Percentiles rank a stretch among this genome's conserved stretches.
These are phyloP conservation scores for Lipomyces spencermartinsiae DNA, from an alignment of 805 yeast genomes.

Conservation along the genomic window DNA sequence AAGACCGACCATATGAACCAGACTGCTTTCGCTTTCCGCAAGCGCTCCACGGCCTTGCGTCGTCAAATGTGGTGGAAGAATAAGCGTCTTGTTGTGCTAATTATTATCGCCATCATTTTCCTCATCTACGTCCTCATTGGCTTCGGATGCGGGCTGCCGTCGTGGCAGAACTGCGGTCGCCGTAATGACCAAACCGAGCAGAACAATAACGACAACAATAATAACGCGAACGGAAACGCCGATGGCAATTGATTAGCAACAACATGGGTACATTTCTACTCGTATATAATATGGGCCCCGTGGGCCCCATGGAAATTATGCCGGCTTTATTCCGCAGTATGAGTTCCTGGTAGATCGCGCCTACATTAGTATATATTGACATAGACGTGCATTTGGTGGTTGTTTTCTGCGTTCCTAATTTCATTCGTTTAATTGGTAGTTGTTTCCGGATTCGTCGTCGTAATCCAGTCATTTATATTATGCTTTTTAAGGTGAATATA, in stretches of 20 bases:
- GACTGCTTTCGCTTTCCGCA: conserved; percentile 71
- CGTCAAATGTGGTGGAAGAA: conserved; percentile 66
- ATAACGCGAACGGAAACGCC: conserved; percentile 11
- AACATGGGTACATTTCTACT: not conserved
- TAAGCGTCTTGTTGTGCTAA: conserved; percentile 28
- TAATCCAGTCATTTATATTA: not conserved
- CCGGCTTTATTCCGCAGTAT: too few species aligned
- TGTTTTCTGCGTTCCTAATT: not conserved
- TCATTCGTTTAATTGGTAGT: not conserved
- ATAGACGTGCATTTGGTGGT: not conserved
- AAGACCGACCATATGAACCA: conserved; percentile 77
- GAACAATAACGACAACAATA: conserved; percentile 16
- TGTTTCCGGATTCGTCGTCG: not conserved
- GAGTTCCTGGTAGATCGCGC: too few species aligned
- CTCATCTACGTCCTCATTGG: conserved; percentile 37
- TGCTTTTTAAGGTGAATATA: not conserved
- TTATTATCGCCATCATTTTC: conserved; percentile 32
- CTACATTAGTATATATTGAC: not conserved
- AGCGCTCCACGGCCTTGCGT: conserved; percentile 66
- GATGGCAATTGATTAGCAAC: not conserved
- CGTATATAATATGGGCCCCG: too few species aligned
- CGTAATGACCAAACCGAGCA: conserved; percentile 19
- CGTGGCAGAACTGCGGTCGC: conserved; percentile 37
- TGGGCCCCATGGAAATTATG: too few species aligned
- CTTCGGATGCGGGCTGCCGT: conserved; percentile 38